phyloP scores from a whole-genome alignment of 106 monocot genomes.

The Hemerocallis citrina region DNA sequence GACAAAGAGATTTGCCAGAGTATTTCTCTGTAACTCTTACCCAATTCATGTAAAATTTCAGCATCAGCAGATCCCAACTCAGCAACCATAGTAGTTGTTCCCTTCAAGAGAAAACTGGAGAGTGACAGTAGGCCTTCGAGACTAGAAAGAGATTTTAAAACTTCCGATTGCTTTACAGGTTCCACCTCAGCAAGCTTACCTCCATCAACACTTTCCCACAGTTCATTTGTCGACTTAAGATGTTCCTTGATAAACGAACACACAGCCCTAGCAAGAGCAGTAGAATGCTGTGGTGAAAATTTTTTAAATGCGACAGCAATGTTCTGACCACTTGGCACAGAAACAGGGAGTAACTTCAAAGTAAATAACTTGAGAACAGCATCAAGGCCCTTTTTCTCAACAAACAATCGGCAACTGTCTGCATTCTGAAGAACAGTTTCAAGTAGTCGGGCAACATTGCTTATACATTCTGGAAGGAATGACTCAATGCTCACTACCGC shows the following conservation, averaged over 20 bases:
- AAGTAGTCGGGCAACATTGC: conserved; percentile 53
- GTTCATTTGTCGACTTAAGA: conserved; percentile 43
- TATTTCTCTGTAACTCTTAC: conserved; percentile 48
- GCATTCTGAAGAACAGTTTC: conserved; percentile 73
- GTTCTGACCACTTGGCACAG: conserved; percentile 43
- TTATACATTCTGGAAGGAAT: conserved; percentile 59
- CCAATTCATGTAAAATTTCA: conserved; percentile 56
- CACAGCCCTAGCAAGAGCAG: conserved; percentile 33
- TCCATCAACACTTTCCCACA: conserved; percentile 30
- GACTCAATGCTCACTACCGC: conserved; percentile 22
- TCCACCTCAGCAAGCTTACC: conserved; percentile 33
- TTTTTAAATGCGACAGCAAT: conserved; percentile 64
- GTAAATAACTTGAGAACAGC: conserved; percentile 53
- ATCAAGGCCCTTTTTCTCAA: conserved; percentile 71
- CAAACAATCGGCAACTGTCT: conserved; percentile 53
- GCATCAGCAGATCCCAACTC: conserved; percentile 63
- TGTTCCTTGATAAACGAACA: conserved; percentile 51
- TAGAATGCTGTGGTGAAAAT: conserved; percentile 54
- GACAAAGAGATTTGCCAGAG: conserved; percentile 64
- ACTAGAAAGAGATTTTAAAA: conserved; percentile 39
- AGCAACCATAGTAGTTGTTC: conserved; percentile 5
- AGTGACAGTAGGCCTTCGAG: conserved; percentile 57
- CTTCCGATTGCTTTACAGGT: conserved; percentile 22
- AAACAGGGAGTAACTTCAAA: conserved; percentile 32
- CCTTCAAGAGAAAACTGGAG: conserved; percentile 56